Base-by-base conservation (phyloP, 75 land plant species). In the Pseudotsuga menziesii region DNA sequence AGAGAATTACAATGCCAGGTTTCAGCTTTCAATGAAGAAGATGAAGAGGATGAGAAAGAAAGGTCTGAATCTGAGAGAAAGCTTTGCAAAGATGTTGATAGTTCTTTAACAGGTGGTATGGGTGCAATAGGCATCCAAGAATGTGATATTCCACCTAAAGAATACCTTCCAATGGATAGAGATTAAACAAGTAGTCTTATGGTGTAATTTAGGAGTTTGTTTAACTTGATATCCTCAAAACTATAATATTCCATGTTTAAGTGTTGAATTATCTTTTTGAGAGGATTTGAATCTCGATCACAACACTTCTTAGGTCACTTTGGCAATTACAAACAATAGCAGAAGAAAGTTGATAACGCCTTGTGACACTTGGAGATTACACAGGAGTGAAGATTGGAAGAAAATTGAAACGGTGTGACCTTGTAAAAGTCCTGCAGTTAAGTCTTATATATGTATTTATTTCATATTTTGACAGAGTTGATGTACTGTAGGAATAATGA, bases 1-100 rank as follows among this genome's bases (percentile, higher is more conserved):
- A 90, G 78, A 82, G 87, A 84, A 71, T 83, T 85, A 22, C 79
- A 71, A 22, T 20, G 78, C 22, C 75, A 75, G 16, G 85, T 85
- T 7, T 81, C 72, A 71, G 44, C 83, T 80, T 26, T 72, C 8
- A 25, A 77, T 5, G 90, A 90, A 14, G 89, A 80, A 56, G 82
- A 14, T 72, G 87, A 87, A 22, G 88, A 79, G n/a, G 81, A 82
- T 1, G 69, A 66, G 76, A 77, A 16, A 56, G 69, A 48, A 61
- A 57, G 22, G 66, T 58, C 29, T 36, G 77, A 27, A 32, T 59
- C 48, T 2, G 73, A 63, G 16, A 22, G 26, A 56, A 63, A n/a
- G 25, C 27, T 13, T 29, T n/a, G 72, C 63, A 27, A 23, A 14
- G 58, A 27, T 44, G 44, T n/a, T 67, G 77, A 76, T 44, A 56